phyloP scores from a whole-genome alignment of 2,329 filamentous ascomycete species.

The Didymella keratinophila region DNA sequence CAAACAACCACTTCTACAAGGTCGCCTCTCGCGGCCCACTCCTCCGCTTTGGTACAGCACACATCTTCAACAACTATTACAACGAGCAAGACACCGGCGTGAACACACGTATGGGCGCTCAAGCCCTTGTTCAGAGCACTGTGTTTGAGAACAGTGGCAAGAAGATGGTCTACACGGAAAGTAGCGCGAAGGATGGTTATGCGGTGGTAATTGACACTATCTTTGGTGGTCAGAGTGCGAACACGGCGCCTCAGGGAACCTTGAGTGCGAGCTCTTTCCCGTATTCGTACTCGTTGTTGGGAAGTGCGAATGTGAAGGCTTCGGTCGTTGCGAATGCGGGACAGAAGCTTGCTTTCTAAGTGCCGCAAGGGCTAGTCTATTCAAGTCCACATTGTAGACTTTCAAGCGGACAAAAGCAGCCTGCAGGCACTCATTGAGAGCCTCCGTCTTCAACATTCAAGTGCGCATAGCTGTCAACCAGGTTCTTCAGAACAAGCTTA shows the following conservation, averaged over 20 bases:
- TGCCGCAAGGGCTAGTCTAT: no score
- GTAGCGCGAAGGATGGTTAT: conserved; percentile 53
- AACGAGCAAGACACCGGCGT: conserved; percentile 36
- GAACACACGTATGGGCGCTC: conserved; percentile 53
- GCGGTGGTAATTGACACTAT: conserved; percentile 56
- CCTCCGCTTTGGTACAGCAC: conserved; percentile 70
- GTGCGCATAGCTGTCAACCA: neutral
- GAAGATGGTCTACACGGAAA: conserved; percentile 65
- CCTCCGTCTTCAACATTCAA: neutral
- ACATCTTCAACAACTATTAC: conserved; percentile 64
- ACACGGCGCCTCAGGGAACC: conserved; percentile 59
- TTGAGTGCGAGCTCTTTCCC: conserved; percentile 56
- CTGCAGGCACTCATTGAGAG: neutral
- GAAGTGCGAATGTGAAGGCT: conserved; percentile 57
- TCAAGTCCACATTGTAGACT: no score
- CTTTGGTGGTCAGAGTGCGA: conserved; percentile 51
- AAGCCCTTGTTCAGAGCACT: conserved; percentile 53
- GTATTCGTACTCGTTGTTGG: conserved; percentile 62
- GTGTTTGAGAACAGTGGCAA: conserved; percentile 66
- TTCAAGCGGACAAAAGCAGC: no score
- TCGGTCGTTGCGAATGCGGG: conserved; percentile 49
- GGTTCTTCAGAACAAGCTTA: neutral
- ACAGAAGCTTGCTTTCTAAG: conserved; percentile 27
- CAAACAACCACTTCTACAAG: conserved; percentile 71
- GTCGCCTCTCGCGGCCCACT: conserved; percentile 68